A percentile compares a stretch with the other conserved stretches of the same genome.
phyloP scores from a whole-genome alignment of 169 alveolate genomes.

The Babesia bovis region DNA sequence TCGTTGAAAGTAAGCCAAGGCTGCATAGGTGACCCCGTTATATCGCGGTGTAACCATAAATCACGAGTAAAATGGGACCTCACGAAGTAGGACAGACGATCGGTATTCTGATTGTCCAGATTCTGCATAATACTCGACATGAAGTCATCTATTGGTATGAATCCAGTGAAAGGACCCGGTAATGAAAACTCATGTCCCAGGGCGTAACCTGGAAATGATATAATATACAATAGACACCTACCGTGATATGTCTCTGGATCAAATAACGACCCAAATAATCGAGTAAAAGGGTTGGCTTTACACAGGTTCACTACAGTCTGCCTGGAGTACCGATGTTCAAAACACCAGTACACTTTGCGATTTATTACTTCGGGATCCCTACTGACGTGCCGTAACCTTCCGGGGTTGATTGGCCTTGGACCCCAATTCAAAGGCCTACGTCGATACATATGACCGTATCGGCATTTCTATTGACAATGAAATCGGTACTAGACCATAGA shows the following conservation, averaged over 20 bases:
- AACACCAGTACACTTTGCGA: slow-evolving; percentile 76
- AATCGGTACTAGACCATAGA: too few species aligned
- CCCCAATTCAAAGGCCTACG: slow-evolving; percentile 39
- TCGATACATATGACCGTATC: slow-evolving; percentile 10
- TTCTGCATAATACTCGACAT: slow-evolving; percentile 44
- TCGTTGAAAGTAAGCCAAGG: slow-evolving; percentile 76
- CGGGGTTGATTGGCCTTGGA: slow-evolving; percentile 35
- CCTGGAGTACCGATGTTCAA: slow-evolving; percentile 69
- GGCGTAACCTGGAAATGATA: slow-evolving; percentile 50
- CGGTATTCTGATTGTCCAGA: slow-evolving; percentile 30
- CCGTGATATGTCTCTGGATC: slow-evolving; percentile 44
- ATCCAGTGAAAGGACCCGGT: slow-evolving; percentile 81
- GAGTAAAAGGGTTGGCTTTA: slow-evolving; percentile 26
- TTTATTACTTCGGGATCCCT: slow-evolving; percentile 78
- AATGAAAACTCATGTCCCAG: slow-evolving; percentile 74
- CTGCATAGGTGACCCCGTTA: slow-evolving; percentile 75
- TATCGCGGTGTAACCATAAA: slow-evolving; percentile 75
- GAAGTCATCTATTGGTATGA: slow-evolving; percentile 72
- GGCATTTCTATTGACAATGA: too few species aligned
- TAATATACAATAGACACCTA: slow-evolving; percentile 4
- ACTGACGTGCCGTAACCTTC: slow-evolving; percentile 48
- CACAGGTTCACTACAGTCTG: slow-evolving; percentile 71
- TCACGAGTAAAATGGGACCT: slow-evolving; percentile 71
- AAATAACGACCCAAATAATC: slow-evolving; percentile 29
- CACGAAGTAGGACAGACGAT: slow-evolving; percentile 66